These are phyloP conservation scores for Geosmithia morbida DNA, from an alignment of 2,329 filamentous ascomycete species.

Conservation along the genomic window DNA sequence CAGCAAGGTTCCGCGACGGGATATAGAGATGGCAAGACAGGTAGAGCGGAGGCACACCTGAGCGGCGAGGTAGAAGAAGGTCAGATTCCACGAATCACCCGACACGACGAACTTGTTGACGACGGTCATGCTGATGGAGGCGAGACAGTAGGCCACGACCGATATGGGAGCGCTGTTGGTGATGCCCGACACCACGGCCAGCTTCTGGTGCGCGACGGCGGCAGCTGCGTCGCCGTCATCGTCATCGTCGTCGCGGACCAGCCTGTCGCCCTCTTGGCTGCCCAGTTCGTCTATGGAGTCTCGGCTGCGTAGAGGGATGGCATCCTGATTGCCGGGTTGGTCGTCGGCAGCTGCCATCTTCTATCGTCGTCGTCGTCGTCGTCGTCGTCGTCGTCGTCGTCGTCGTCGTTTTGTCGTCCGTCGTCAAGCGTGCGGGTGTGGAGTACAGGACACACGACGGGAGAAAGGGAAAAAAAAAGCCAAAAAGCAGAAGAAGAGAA, in stretches of 20 bases:
- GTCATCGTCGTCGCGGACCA: slow-evolving; percentile 16
- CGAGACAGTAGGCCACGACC: slow-evolving; percentile 79
- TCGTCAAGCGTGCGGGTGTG: too few species aligned
- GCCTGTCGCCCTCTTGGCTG: slow-evolving; percentile 31
- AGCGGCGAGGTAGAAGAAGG: slow-evolving; percentile 84
- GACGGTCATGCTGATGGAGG: slow-evolving; percentile 99
- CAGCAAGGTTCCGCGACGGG: too few species aligned
- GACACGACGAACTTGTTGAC: slow-evolving; percentile 98
- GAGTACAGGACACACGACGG: too few species aligned
- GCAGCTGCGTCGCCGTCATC: slow-evolving; percentile 5
- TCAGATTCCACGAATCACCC: slow-evolving; percentile 82
- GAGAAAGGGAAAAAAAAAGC: too few species aligned
- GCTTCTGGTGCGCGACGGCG: not conserved
- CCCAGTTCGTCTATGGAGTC: slow-evolving; percentile 19
- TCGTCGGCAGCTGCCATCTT: slow-evolving; percentile 44
- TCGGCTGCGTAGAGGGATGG: slow-evolving; percentile 54
- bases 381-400: too few species aligned
- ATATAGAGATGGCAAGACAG: too few species aligned
- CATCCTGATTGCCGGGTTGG: slow-evolving; percentile 66
- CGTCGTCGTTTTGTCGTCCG: too few species aligned
- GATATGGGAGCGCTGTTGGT: slow-evolving; percentile 68
- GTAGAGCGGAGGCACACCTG: slow-evolving; percentile 73
- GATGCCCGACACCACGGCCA: slow-evolving; percentile 28
- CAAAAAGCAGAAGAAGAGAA: too few species aligned
- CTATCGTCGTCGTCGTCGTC: too few species aligned